phyloP scores from a whole-genome alignment of 129 eudicot species.

The Heracleum sosnowskyi region DNA sequence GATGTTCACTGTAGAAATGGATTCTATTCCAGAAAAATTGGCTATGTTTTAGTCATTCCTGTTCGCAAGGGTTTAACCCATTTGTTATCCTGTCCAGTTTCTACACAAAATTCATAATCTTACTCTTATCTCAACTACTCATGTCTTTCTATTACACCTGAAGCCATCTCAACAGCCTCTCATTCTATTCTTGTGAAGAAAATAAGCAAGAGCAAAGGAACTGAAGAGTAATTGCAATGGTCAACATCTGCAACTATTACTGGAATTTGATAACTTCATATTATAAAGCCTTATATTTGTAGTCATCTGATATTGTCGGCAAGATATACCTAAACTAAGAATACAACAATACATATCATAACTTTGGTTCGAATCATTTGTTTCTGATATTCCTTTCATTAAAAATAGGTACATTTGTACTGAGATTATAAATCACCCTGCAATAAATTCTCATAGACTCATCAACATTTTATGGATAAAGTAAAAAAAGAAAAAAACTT shows the following conservation, averaged over 20 bases:
- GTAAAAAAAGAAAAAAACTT: too few relatives aligned
- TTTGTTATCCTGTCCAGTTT: background rate
- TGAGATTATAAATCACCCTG: background rate
- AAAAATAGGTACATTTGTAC: background rate
- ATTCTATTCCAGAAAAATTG: background rate
- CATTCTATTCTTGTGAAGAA: background rate
- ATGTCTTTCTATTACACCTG: background rate
- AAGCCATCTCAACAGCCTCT: background rate
- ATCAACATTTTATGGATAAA: background rate
- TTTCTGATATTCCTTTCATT: background rate
- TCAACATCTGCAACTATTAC: background rate
- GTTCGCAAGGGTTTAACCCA: too few relatives aligned
- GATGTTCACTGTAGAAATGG: background rate
- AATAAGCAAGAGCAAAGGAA: background rate
- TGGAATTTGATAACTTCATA: background rate
- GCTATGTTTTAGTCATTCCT: background rate
- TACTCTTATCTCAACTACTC: background rate
- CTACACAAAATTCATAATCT: background rate
- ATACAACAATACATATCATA: background rate
- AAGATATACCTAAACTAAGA: background rate
- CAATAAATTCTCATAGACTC: too few relatives aligned
- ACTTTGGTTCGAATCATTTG: background rate
- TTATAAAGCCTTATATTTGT: background rate
- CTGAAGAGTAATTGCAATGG: background rate
- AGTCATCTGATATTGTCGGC: background rate